Evolutionary conservation across 2,329 filamentous ascomycete genomes (phyloP), one percentile per base, ranked within the genome.

Genomic region (Uncinocarpus reesii): DNA sequence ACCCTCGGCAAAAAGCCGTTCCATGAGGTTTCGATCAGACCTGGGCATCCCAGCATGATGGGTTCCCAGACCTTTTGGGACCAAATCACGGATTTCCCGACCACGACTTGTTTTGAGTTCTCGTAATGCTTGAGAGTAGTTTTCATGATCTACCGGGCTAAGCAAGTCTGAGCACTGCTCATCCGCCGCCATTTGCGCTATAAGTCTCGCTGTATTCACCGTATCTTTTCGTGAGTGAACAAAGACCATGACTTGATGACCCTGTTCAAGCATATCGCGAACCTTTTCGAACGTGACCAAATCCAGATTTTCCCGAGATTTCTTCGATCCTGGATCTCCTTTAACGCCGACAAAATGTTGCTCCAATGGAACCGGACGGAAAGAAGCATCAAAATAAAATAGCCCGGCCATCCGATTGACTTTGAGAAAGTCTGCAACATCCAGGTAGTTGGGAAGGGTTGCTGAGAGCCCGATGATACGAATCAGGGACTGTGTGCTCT

Each of bases 231-330:
- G 78, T 1, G 90, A 95, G 64, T 98, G 93, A 8, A 98, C 93
- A 65, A 99, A 98, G 0, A 99, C 90, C 93, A 99, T 98, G 56
- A 98, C 78, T 64, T 98, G 92, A 60, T 99, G 92, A n/a, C 86
- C 89, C 50, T 75, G 73, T 61, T 88, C 80, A 2, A 98, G 74
- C 89, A 98, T 95, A 45, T 92, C 84, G 56, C 81, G 83, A 40
- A 95, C 88, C 63, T 99, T 99, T 56, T 96, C 89, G 61, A 93
- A 98, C 0, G 87, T 81, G 2, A 87, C 81, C 20, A 76, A 76
- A 57, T 98, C 92, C 23, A 98, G 72, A 56, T 96, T 96, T 31
- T 95, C 90, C 49, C 85, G 81, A 7, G 86, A 89, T 51, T 81
- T 78, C 61, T 83, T 92, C 20, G 79, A 80, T 3, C 86, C 85